Conservation (phyloP, 1,139 yeast species). For the Scheffersomyces stambukii region DNA sequence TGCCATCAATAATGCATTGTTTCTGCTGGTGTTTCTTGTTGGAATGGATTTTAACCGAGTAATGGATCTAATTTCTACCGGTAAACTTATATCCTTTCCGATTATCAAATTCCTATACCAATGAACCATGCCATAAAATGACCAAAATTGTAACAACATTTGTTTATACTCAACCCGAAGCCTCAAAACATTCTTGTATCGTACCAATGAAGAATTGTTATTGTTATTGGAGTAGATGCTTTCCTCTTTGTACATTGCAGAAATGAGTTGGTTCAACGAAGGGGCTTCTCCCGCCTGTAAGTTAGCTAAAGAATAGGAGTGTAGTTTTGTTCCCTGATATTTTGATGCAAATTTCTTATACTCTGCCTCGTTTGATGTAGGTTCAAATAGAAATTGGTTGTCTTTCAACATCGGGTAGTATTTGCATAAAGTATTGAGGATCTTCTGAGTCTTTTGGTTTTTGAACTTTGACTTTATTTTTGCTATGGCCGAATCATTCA, state of each 20-base stretch:
- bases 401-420: slow-evolving; percentile 21
- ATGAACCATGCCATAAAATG: slow-evolving; percentile 35
- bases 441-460: slow-evolving; percentile 13
- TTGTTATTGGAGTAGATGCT: slow-evolving; percentile 9
- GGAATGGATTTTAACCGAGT: slow-evolving; percentile 33
- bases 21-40: slow-evolving; percentile 16
- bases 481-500: slow-evolving; percentile 9
- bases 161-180: slow-evolving; percentile 40
- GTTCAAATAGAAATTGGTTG: slow-evolving; percentile 37
- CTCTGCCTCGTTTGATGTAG: slow-evolving; percentile 16
- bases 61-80: slow-evolving; percentile 29
- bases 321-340: slow-evolving; percentile 22
- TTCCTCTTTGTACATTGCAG: slow-evolving; percentile 26
- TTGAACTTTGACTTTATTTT: slow-evolving; percentile 10
- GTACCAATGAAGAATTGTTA: slow-evolving; percentile 24
- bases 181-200: slow-evolving; percentile 35
- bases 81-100: slow-evolving; percentile 34
- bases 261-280: slow-evolving; percentile 23
- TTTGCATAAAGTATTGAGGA: slow-evolving; percentile 14
- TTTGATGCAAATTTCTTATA: slow-evolving; percentile 14
- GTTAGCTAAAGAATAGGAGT: slow-evolving; percentile 29
- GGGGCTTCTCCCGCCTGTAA: slow-evolving; percentile 39
- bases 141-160: slow-evolving; percentile 40
- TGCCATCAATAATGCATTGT: slow-evolving; percentile 24
- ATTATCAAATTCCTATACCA: slow-evolving; percentile 36